Evolutionary conservation across 1,139 yeast species (phyloP).

Genomic region (Geotrichum candidum): DNA sequence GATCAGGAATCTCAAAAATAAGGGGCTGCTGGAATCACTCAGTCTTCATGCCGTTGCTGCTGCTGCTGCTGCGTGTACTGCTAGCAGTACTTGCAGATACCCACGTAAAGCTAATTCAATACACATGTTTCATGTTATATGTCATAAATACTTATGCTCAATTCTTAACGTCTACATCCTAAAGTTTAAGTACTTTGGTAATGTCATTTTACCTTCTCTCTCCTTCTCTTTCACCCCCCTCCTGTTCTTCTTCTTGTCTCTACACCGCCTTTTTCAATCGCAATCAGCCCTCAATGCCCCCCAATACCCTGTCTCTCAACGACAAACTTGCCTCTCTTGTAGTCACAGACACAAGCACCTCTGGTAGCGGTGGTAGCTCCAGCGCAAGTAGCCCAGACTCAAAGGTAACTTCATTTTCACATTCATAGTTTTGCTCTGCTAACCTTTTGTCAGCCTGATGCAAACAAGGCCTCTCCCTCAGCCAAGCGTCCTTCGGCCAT

Average conservation of each 20-base stretch:
- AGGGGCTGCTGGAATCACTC: background rate
- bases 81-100: background rate
- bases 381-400: background rate
- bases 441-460: background rate
- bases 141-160: background rate
- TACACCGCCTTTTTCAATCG: background rate
- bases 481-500: constrained; percentile 11
- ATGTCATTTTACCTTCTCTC: background rate
- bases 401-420: background rate
- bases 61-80: background rate
- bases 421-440: background rate
- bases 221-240: background rate
- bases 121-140: background rate
- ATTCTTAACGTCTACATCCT: background rate
- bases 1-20: background rate
- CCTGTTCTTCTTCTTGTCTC: background rate
- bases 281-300: background rate
- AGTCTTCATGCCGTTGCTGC: background rate
- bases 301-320: background rate
- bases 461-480: background rate
- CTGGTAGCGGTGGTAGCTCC: background rate
- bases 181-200: background rate
- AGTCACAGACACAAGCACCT: background rate
- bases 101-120: background rate
- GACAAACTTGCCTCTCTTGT: background rate